Percentiles rank a stretch among this genome's conserved stretches.
Evolutionary conservation across 352 stramenopile species (phyloP).

Genomic region (Pseudoperonospora humuli): DNA sequence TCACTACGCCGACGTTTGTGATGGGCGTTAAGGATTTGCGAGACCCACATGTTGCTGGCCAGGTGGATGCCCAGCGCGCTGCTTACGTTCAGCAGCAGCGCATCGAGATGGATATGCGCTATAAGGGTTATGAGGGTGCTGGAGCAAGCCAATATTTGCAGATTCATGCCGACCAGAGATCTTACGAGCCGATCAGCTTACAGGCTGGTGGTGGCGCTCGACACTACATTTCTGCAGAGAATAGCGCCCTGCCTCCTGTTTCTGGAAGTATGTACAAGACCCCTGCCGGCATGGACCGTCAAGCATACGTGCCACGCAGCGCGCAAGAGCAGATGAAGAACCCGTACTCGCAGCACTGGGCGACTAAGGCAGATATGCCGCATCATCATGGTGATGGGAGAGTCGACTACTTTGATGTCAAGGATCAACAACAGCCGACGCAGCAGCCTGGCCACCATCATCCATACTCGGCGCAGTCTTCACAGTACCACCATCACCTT

Average conservation of each 20-base stretch:
- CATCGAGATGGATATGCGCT: slow-evolving; percentile 65
- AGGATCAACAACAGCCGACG: slow-evolving; percentile 43
- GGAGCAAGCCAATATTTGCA: slow-evolving; percentile 57
- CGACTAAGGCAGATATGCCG: slow-evolving; percentile 37
- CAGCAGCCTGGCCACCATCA: slow-evolving; percentile 34
- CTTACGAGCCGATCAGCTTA: slow-evolving; percentile 67
- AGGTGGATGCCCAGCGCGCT: slow-evolving; percentile 35
- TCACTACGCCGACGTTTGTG: slow-evolving; percentile 54
- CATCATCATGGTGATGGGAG: slow-evolving; percentile 31
- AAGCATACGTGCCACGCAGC: slow-evolving; percentile 13
- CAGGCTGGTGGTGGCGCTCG: slow-evolving; percentile 22
- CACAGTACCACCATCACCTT: slow-evolving; percentile 69
- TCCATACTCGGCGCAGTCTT: slow-evolving; percentile 34
- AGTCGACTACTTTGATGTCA: slow-evolving; percentile 69
- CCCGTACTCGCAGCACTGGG: slow-evolving; percentile 58
- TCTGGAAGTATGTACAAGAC: slow-evolving; percentile 46
- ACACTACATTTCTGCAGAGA: slow-evolving; percentile 50
- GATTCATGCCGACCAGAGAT: slow-evolving; percentile 65
- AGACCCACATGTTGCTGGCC: slow-evolving; percentile 19
- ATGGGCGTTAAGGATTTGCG: slow-evolving; percentile 39
- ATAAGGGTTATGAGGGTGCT: slow-evolving; percentile 57
- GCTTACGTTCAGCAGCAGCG: slow-evolving; percentile 44
- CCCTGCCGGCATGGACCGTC: slow-evolving; percentile 30
- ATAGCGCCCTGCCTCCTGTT: slow-evolving; percentile 31
- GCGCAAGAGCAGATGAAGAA: slow-evolving; percentile 42